Percentiles rank a stretch among this genome's conserved stretches.
phyloP scores from a whole-genome alignment of 2,329 filamentous ascomycete genomes.

The Aspergillus neoniger region DNA sequence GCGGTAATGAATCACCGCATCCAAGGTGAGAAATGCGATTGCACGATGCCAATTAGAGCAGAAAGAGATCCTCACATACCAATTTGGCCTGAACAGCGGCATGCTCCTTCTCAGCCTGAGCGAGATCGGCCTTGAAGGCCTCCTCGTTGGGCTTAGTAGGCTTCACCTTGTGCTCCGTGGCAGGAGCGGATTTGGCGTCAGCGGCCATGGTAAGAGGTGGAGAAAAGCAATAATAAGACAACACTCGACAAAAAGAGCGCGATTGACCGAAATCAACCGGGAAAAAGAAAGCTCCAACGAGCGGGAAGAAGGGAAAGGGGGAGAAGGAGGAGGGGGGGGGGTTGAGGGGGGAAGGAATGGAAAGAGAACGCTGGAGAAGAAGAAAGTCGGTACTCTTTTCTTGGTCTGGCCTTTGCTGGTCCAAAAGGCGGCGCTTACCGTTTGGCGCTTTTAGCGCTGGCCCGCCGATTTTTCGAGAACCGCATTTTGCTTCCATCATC shows the following conservation, averaged over 20 bases:
- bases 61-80: constrained; percentile 41
- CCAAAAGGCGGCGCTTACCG: constrained; percentile 25
- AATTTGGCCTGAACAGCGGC: constrained; percentile 71
- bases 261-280: constrained; percentile 13
- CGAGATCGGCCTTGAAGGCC: constrained; percentile 75
- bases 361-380: constrained; percentile 13
- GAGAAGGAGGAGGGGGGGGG: constrained; percentile 6
- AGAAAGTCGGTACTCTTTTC: constrained; percentile 8
- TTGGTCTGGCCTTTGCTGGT: constrained; percentile 24
- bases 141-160: constrained; percentile 88
- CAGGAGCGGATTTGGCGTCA: constrained; percentile 31
- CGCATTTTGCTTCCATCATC: constrained; percentile 12
- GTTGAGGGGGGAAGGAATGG: not conserved
- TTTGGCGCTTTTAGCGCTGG: constrained; percentile 31
- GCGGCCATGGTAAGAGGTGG: constrained; percentile 36
- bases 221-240: constrained; percentile 6
- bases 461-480: constrained; percentile 34
- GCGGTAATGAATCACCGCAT: constrained; percentile 1
- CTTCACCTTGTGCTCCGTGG: constrained; percentile 53
- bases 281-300: constrained; percentile 9
- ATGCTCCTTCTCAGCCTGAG: constrained; percentile 84
- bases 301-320: not conserved
- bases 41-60: constrained; percentile 7
- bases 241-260: constrained; percentile 12
- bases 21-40: constrained; percentile 4